Base-by-base conservation (phyloP, 495 filamentous ascomycete genomes). In the Parathielavia hyrcaniae region DNA sequence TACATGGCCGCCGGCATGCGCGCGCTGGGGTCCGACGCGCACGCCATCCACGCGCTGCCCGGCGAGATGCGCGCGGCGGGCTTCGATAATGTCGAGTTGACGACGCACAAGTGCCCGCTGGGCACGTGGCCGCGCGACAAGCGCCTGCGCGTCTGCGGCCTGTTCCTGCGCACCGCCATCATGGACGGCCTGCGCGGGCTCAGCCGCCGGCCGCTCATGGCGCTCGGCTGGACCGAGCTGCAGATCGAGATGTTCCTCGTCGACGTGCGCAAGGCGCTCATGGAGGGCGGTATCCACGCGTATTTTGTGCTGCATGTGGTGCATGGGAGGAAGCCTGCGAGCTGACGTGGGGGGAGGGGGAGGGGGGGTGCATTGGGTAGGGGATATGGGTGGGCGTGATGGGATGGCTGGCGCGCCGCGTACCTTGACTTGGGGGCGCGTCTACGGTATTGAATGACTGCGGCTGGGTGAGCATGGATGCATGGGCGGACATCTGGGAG, bases 221-320 rank as follows among this genome's bases (percentile, higher is more conserved):
- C 67, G 20, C 62, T 73, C 1, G 69, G 68, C 2, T 69, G 71
- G 69, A 73, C 70, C 34, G 60, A 50, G 49, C 20, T 68, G 50
- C 69, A 74, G 61, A 74, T 74, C 20, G 72, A 74, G 63, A 67
- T 72, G 62, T 69, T 73, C 16, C 58, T 74, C 39, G 62, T 73
- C 11, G 71, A 73, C 16, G 72, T 74, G 34, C 51, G 72, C 2
- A 71, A 68, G 61, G 63, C 66, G 22, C 30, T 72, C 2, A 71
- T 69, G 69, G 59, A 71, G 23, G 26, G 17, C 1, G 62, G 62
- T 23, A 51, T 67, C 23, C 72, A 74, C 50, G 61, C 65, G 10
- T 74, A 71, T 40, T 63, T 71, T 12, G 57, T 57, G 7, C 67
- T 66, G 47, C 62, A 69, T 47, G 63, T 60, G 19, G 65, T 74